Evolutionary conservation across 1,139 yeast species (phyloP).

Genomic region (Saccharomyces hybrid): DNA sequence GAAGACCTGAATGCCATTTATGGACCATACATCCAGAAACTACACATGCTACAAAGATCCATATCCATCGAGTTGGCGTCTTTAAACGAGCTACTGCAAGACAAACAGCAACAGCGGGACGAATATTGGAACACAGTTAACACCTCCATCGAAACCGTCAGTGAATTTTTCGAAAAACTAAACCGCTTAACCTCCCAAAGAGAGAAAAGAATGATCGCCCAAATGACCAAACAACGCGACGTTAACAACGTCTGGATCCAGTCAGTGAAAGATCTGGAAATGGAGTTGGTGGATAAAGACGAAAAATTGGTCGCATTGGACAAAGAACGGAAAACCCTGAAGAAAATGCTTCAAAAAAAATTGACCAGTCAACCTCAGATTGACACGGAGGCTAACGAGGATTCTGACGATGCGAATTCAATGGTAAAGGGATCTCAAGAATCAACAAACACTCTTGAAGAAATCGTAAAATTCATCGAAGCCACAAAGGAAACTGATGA

Average conservation of each 20-base stretch:
- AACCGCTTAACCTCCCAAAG: conserved; percentile 30
- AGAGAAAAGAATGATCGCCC: conserved; percentile 40
- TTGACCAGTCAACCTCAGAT: conserved; percentile 10
- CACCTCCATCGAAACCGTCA: conserved; percentile 30
- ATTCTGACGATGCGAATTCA: conserved; percentile 7
- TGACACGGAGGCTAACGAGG: conserved; percentile 13
- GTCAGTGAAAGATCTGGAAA: conserved; percentile 76
- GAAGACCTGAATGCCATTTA: conserved; percentile 32
- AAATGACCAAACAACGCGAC: conserved; percentile 68
- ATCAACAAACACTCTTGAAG: conserved; percentile 27
- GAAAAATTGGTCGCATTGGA: conserved; percentile 64
- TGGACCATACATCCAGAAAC: conserved; percentile 38
- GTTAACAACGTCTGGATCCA: conserved; percentile 86
- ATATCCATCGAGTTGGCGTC: conserved; percentile 54
- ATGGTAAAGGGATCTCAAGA: conserved; percentile 6
- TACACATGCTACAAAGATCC: conserved; percentile 46
- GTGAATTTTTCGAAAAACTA: conserved; percentile 28
- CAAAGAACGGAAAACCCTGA: conserved; percentile 61
- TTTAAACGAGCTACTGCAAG: conserved; percentile 46
- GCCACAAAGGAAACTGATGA: conserved; percentile 51
- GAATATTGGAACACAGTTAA: conserved; percentile 27
- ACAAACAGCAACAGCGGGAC: conserved; percentile 14
- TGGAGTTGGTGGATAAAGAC: conserved; percentile 71
- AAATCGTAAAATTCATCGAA: conserved; percentile 45
- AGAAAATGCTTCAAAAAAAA: conserved; percentile 45